A percentile compares a stretch with the other conserved stretches of the same genome.
These are phyloP conservation scores for Colletotrichum spaethianum DNA, from an alignment of 2,329 filamentous ascomycete species.

Conservation along the genomic window DNA sequence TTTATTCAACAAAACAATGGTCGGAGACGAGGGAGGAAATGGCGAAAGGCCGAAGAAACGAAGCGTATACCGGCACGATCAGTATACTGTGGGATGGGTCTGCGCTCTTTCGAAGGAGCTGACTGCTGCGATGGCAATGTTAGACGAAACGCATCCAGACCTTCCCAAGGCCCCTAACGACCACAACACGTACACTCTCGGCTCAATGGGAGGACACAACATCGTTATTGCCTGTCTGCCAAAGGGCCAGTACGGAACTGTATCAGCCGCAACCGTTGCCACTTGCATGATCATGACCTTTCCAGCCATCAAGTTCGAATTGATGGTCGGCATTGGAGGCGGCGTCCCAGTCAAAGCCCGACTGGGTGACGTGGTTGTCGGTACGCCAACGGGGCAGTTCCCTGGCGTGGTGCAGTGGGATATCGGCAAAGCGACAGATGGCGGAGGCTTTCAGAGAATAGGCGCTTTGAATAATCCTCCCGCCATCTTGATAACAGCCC, in stretches of 20 bases:
- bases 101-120: constrained; percentile 44
- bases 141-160: constrained; percentile 44
- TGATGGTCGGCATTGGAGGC: constrained; percentile 48
- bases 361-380: constrained; percentile 43
- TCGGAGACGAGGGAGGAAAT: too few relatives aligned
- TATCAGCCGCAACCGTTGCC: constrained; percentile 18
- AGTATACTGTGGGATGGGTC: constrained; percentile 48
- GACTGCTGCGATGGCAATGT: constrained; percentile 45
- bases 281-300: not conserved
- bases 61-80: not conserved
- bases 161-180: constrained; percentile 39
- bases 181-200: constrained; percentile 46
- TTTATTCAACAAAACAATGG: too few relatives aligned
- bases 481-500: constrained; percentile 20
- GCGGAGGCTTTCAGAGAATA: not conserved
- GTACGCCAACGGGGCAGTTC: not conserved
- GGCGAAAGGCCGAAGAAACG: too few relatives aligned
- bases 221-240: constrained; percentile 47
- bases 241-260: constrained; percentile 39
- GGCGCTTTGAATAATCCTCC: constrained; percentile 22
- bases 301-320: not conserved
- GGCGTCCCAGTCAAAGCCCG: constrained; percentile 42
- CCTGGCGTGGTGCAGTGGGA: constrained; percentile 42
- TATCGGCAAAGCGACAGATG: not conserved
- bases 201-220: constrained; percentile 45